Conservation (phyloP, 768 basidiomycete species). For the Pleurotus tuoliensis region DNA sequence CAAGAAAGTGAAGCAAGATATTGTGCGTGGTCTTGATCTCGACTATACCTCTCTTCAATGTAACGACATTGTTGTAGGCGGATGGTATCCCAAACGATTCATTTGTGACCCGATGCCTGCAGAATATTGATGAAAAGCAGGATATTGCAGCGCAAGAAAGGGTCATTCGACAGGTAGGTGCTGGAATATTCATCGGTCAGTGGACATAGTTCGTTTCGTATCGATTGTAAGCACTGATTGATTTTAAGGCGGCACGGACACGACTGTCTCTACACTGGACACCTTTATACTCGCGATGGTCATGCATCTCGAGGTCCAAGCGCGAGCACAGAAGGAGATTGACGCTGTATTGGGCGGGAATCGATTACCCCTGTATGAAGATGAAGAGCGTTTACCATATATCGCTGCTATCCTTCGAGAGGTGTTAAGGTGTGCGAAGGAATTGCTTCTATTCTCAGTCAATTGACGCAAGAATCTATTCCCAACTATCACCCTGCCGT, state of each 20-base stretch:
- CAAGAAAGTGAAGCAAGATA: conserved; percentile 23
- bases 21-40: conserved; percentile 20
- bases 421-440: conserved; percentile 12
- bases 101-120: conserved; percentile 3
- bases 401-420: conserved; percentile 32
- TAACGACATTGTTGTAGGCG: neutral
- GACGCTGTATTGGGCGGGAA: conserved; percentile 28
- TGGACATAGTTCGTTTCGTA: neutral
- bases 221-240: neutral
- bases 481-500: neutral
- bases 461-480: neutral
- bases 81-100: conserved; percentile 9
- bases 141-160: neutral
- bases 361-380: conserved; percentile 30
- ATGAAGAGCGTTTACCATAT: conserved; percentile 28
- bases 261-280: conserved; percentile 27
- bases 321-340: conserved; percentile 31
- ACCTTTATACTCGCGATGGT: conserved; percentile 33
- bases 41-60: no score
- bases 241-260: conserved; percentile 26
- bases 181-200: conserved; percentile 4
- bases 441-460: no score
- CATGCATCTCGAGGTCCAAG: conserved; percentile 29
- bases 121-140: neutral
- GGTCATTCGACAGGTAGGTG: neutral